Conservation (phyloP, 441 rosid species). For the Isatis lusitanica region DNA sequence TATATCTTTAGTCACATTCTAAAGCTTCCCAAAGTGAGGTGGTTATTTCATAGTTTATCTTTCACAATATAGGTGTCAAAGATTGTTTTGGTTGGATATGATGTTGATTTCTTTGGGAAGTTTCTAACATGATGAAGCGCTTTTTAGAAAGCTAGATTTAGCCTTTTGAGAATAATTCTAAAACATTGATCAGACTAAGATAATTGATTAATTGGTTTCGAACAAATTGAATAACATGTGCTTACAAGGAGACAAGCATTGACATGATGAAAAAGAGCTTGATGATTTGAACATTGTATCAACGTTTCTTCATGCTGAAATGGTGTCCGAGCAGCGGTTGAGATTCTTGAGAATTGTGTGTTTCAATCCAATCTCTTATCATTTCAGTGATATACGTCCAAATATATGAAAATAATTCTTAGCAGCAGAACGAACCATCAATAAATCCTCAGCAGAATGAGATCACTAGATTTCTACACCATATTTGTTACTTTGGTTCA, state of each 20-base stretch:
- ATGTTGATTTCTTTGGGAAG: constrained; percentile 23
- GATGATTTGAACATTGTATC: not conserved
- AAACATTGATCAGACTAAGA: not conserved
- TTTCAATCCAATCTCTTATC: not conserved
- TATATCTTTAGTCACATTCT: constrained; percentile 11
- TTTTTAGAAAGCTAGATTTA: not conserved
- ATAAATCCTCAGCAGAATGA: not conserved
- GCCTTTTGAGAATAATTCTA: not conserved
- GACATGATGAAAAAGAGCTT: no score
- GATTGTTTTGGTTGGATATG: constrained; percentile 31
- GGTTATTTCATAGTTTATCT: not conserved
- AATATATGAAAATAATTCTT: not conserved
- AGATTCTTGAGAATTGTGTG: not conserved
- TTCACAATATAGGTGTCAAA: not conserved
- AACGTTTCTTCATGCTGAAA: not conserved
- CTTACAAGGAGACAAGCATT: not conserved
- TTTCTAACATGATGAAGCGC: constrained; percentile 4
- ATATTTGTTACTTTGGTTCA: not conserved
- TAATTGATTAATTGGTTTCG: not conserved
- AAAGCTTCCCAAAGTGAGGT: constrained; percentile 15
- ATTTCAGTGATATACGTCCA: not conserved
- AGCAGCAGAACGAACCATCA: not conserved
- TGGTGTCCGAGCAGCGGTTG: not conserved
- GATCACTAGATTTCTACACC: constrained; percentile 6
- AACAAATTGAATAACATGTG: not conserved